Base-by-base conservation (phyloP, 2,329 filamentous ascomycete species). In the Diatrype stigma region DNA sequence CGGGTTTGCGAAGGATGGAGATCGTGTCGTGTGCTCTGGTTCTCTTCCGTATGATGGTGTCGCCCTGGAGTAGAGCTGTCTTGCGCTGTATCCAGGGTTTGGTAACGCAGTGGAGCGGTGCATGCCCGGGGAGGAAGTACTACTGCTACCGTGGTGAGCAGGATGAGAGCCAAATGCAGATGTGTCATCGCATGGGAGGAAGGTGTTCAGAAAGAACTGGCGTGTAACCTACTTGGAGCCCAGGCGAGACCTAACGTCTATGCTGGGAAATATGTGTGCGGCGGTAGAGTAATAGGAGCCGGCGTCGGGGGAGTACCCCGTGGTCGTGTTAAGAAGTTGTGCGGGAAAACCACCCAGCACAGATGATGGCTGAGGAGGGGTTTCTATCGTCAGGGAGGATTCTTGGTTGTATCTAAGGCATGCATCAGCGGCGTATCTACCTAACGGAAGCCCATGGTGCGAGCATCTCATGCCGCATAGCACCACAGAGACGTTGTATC, bases 221-320 rank as follows among this genome's bases (percentile, higher is more conserved):
- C 54, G 61, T 61, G 57, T 52, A 51, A 79, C 78, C 59, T 77
- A 83, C 80, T 72, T 79, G 60, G 78, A 76, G 63, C 71, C 74
- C 62, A 82, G 69, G 62, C 78, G 76, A 62, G 77, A 70, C 66
- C 79, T 76, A 61, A 76, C 70, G 69, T 81, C 79, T 55, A 81
- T 69, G 60, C 67, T 68, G 45, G 76, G 65, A 60, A 76, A 79
- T 58, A 78, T 63, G 57, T 71, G 70, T 55, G 74, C 65, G 51
- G 70, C 64, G 53, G 68, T 64, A 50, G 73, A 70, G 64, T 79
- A 81, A 65, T 78, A 81, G 51, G 72, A 67, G 58, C 68, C 65
- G 59, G 66, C 70, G 60, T 82, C 79, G 56, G 77, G 68, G 54
- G 74, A 67, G 66, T 81, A 82, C 52, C 73, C 70, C 46, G 74